Evolutionary conservation across 257 asterid genomes (phyloP).

Genomic region (Lavandula angustifolia): DNA sequence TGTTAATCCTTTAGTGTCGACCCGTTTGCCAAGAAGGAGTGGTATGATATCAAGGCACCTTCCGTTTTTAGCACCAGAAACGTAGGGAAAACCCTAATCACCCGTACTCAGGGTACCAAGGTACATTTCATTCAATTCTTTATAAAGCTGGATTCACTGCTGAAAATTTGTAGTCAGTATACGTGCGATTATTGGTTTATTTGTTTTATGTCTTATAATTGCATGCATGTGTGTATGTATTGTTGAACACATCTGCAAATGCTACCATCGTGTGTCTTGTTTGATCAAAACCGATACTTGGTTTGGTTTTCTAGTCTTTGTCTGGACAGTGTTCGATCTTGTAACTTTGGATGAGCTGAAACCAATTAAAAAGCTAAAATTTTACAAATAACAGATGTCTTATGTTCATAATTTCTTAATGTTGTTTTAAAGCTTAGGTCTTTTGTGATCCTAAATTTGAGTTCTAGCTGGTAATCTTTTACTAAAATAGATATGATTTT

Average conservation of each 20-base stretch:
- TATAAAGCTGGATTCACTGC: no score
- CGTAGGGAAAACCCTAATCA: constrained; percentile 63
- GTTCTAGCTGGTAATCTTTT: no score
- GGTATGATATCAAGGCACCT: constrained; percentile 72
- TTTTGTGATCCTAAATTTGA: no score
- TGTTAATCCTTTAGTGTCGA: constrained; percentile 37
- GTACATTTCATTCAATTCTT: constrained; percentile 14
- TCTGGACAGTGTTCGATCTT: background rate
- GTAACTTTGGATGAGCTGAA: no score
- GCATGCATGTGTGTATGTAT: background rate
- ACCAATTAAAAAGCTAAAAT: no score
- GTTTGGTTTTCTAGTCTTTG: background rate
- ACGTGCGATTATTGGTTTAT: background rate
- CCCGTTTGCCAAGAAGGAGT: constrained; percentile 67
- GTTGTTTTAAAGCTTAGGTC: no score
- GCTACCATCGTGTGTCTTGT: background rate
- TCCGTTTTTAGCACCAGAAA: constrained; percentile 48
- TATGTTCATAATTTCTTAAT: no score
- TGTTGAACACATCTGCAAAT: no score
- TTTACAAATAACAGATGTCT: no score
- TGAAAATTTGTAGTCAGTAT: background rate
- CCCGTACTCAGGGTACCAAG: constrained; percentile 79
- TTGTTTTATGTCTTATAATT: background rate
- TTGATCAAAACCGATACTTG: background rate
- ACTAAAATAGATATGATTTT: no score